Evolutionary conservation across 2,329 filamentous ascomycete genomes (phyloP).

Genomic region (Pseudocercospora eumusae): DNA sequence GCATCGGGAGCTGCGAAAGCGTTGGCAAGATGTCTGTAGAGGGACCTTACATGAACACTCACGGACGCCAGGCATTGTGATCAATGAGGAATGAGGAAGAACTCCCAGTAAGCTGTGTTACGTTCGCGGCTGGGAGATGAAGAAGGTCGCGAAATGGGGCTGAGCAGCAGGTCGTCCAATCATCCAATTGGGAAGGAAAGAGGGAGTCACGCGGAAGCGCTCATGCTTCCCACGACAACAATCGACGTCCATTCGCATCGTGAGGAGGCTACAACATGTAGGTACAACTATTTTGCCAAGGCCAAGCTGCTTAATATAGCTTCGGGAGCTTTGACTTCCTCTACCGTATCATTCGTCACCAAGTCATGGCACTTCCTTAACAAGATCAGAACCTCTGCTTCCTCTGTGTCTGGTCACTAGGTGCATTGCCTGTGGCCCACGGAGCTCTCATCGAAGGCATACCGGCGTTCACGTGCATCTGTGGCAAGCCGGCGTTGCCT

Average conservation of each 20-base stretch:
- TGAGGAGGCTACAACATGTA: constrained; percentile 1
- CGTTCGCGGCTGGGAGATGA: not conserved
- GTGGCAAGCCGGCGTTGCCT: constrained; percentile 23
- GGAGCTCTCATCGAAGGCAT: constrained; percentile 37
- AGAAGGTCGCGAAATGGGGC: constrained; percentile 2
- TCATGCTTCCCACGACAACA: not conserved
- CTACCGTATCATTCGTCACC: not conserved
- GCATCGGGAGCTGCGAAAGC: constrained; percentile 28
- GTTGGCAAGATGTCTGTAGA: constrained; percentile 12
- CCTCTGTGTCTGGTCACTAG: not conserved
- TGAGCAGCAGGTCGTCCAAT: not conserved
- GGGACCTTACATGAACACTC: constrained; percentile 16
- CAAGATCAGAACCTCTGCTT: not conserved
- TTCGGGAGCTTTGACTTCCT: not conserved
- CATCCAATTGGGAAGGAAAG: constrained; percentile 1
- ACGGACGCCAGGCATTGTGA: constrained; percentile 30
- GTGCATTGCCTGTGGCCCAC: constrained; percentile 24
- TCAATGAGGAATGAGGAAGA: not conserved
- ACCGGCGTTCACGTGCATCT: constrained; percentile 33
- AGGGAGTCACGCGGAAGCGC: constrained; percentile 4
- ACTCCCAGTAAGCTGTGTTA: constrained; percentile 3
- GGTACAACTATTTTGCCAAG: not conserved
- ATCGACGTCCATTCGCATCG: not conserved
- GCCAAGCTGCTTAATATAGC: not conserved
- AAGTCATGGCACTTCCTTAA: not conserved